phyloP scores from a whole-genome alignment of 2,329 filamentous ascomycete genomes.

The Byssothecium circinans region DNA sequence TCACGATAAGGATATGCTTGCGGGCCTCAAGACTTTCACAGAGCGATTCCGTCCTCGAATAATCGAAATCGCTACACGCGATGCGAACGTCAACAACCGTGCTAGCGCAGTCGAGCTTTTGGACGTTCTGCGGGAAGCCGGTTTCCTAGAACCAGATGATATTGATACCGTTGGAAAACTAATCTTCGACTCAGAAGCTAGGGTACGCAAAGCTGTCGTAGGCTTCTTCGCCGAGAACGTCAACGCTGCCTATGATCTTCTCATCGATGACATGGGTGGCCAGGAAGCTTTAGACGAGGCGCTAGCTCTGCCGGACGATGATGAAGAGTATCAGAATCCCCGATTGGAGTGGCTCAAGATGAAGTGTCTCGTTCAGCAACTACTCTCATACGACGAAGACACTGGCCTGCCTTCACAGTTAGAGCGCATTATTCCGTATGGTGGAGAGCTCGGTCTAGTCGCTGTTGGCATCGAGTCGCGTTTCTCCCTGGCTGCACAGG shows the following conservation, averaged over 20 bases:
- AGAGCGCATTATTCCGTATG: slow-evolving; percentile 47
- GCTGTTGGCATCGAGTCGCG: slow-evolving; percentile 73
- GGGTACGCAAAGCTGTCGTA: slow-evolving; percentile 85
- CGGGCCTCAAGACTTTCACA: slow-evolving; percentile 81
- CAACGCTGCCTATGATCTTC: slow-evolving; percentile 75
- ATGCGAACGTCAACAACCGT: slow-evolving; percentile 79
- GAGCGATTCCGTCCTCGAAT: slow-evolving; percentile 85
- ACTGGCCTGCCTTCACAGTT: slow-evolving; percentile 58
- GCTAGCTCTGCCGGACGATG: slow-evolving; percentile 70
- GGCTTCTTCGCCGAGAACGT: slow-evolving; percentile 89
- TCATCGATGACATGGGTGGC: slow-evolving; percentile 82
- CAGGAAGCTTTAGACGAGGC: slow-evolving; percentile 74
- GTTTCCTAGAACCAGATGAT: slow-evolving; percentile 86
- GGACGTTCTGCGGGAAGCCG: slow-evolving; percentile 77
- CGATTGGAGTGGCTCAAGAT: slow-evolving; percentile 85
- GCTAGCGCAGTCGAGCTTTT: slow-evolving; percentile 79
- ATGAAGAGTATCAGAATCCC: slow-evolving; percentile 73
- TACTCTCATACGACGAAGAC: slow-evolving; percentile 78
- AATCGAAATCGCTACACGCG: slow-evolving; percentile 88
- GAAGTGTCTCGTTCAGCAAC: slow-evolving; percentile 83
- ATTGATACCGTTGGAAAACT: slow-evolving; percentile 85
- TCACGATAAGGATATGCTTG: slow-evolving; percentile 75
- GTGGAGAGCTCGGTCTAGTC: slow-evolving; percentile 52
- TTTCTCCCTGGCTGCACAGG: slow-evolving; percentile 82
- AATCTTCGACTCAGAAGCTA: slow-evolving; percentile 83